A percentile compares a stretch with the other conserved stretches of the same genome.
These are phyloP conservation scores for Vitis vinifera DNA, from an alignment of 164 flowering plant species.

Conservation along the genomic window DNA sequence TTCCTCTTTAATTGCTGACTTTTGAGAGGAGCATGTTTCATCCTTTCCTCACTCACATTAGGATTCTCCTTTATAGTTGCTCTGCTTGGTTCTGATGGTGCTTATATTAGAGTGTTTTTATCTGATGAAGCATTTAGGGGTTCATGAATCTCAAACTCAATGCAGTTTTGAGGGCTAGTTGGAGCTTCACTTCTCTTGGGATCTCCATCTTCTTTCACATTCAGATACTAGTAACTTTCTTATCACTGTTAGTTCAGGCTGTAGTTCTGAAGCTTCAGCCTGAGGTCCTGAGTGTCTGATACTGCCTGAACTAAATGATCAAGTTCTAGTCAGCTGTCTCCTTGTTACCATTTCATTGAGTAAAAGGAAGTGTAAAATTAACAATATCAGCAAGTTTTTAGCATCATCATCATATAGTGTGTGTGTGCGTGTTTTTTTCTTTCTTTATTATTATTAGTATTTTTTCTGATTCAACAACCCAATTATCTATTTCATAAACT, in stretches of 20 bases:
- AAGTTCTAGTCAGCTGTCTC: neutral
- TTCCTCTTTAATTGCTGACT: neutral
- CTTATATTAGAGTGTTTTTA: neutral
- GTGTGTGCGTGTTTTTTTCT: too few species aligned
- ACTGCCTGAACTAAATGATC: neutral
- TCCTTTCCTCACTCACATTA: neutral
- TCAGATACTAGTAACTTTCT: too few species aligned
- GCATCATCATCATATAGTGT: neutral
- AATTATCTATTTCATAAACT: neutral
- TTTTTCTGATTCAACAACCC: neutral
- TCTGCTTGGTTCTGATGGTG: neutral
- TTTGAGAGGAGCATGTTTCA: neutral
- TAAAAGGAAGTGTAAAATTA: too few species aligned
- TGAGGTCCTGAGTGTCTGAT: too few species aligned
- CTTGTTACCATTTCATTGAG: neutral
- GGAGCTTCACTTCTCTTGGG: too few species aligned
- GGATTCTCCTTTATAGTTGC: neutral
- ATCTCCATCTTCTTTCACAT: too few species aligned
- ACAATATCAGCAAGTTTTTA: neutral
- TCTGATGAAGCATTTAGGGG: neutral
- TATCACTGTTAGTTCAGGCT: too few species aligned
- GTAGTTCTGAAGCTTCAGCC: too few species aligned
- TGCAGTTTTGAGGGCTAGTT: too few species aligned
- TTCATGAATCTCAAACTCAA: neutral
- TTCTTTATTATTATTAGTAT: too few species aligned